Evolutionary conservation across 1,284 basidiomycete species (phyloP).

Genomic region (Fomitopsis pinicola): DNA sequence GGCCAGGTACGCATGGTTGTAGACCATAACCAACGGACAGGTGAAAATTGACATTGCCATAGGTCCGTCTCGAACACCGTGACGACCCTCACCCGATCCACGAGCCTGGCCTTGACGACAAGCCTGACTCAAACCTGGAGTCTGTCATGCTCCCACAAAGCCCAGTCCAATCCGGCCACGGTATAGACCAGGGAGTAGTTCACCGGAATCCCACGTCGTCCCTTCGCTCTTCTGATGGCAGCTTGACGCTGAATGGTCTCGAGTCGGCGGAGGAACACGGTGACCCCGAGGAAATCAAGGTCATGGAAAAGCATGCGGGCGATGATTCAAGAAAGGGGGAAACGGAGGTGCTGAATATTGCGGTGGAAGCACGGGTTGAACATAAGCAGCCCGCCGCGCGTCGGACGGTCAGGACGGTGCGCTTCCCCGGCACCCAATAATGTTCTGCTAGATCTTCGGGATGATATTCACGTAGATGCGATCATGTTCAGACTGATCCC

Average conservation of each 20-base stretch:
- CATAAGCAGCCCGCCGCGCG: no score
- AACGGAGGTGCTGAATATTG: no score
- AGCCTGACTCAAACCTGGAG: background rate
- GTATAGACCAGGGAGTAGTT: background rate
- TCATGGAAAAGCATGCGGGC: no score
- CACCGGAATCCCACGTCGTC: background rate
- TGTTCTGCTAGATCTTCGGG: no score
- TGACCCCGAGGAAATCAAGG: no score
- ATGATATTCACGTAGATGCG: no score
- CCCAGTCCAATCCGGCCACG: constrained; percentile 6
- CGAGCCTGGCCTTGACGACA: background rate
- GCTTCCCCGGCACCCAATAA: no score
- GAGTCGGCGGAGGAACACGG: background rate
- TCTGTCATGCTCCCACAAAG: constrained; percentile 6
- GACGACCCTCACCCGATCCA: background rate
- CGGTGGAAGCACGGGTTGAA: no score
- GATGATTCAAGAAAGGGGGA: no score
- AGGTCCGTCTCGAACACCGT: background rate
- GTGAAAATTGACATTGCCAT: background rate
- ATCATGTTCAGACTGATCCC: no score
- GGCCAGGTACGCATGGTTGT: background rate
- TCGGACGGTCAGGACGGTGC: no score
- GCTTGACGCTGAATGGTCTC: background rate
- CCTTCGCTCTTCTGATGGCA: background rate
- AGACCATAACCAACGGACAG: background rate